These are phyloP conservation scores for Auricularia sp. DNA, from an alignment of 768 basidiomycete species.

Conservation along the genomic window DNA sequence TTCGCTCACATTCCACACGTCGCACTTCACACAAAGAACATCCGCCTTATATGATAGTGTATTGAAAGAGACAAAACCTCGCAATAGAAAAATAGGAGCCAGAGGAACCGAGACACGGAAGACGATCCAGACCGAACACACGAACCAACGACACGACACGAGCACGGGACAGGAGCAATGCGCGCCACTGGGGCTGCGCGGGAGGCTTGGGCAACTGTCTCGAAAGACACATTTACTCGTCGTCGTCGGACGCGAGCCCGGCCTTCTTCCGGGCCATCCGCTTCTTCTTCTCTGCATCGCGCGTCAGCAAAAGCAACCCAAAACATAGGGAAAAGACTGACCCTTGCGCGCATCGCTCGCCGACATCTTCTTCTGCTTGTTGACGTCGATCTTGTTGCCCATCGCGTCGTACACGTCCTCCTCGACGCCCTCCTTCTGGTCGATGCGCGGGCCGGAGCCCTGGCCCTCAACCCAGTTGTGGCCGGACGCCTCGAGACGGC, in stretches of 20 bases:
- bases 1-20: too few relatives aligned
- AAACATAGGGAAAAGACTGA: too few relatives aligned
- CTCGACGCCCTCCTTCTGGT: constrained; percentile 86
- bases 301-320: too few relatives aligned
- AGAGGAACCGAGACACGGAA: background rate
- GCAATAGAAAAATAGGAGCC: background rate
- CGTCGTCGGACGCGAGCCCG: constrained; percentile 68
- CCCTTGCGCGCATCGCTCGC: constrained; percentile 74
- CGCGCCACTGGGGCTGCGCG: background rate
- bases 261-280: constrained; percentile 84
- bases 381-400: constrained; percentile 89
- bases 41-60: background rate
- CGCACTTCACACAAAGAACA: background rate
- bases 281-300: constrained; percentile 67
- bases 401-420: constrained; percentile 91
- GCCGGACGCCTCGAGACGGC: constrained; percentile 89
- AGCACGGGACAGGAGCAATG: background rate
- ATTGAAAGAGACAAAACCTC: background rate
- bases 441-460: constrained; percentile 88
- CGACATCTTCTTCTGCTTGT: constrained; percentile 81
- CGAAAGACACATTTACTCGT: constrained; percentile 17
- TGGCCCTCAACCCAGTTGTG: constrained; percentile 99
- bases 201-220: background rate
- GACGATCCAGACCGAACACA: background rate
- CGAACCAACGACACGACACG: background rate